These are phyloP conservation scores for Graphilbum sp. DNA, from an alignment of 2,329 filamentous ascomycete species.

Conservation along the genomic window DNA sequence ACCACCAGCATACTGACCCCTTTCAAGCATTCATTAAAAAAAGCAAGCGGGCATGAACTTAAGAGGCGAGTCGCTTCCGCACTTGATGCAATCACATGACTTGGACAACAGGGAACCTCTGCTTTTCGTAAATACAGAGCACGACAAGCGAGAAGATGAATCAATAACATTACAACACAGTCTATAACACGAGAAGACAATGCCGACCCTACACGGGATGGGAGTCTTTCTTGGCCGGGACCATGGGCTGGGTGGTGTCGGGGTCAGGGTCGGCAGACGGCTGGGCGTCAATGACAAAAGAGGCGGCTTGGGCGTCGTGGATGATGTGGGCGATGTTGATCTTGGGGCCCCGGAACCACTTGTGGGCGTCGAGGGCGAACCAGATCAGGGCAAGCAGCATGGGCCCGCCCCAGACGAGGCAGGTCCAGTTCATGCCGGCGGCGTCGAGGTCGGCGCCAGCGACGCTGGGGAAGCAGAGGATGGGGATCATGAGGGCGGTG, in stretches of 20 bases:
- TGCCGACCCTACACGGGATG: no score
- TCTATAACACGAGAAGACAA: no score
- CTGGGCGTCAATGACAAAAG: conserved; percentile 6
- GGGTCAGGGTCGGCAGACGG: background rate
- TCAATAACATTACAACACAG: no score
- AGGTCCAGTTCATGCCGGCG: conserved; percentile 51
- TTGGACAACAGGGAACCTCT: no score
- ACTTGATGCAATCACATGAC: no score
- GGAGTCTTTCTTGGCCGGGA: background rate
- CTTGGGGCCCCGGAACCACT: conserved; percentile 57
- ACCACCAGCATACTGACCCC: no score
- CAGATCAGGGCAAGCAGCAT: conserved; percentile 43
- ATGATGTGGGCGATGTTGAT: conserved; percentile 37
- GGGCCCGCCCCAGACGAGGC: conserved; percentile 46
- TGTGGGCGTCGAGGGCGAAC: conserved; percentile 46
- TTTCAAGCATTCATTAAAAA: no score
- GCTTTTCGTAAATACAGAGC: no score
- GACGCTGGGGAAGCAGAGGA: conserved; percentile 46
- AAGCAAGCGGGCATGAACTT: no score
- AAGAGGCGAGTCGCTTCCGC: no score
- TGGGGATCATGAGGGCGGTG: conserved; percentile 49
- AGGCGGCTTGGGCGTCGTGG: conserved; percentile 4
- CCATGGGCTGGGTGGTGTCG: background rate
- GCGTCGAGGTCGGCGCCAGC: conserved; percentile 35
- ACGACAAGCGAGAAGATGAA: no score